Percentiles rank a stretch among this genome's conserved stretches.
phyloP scores from a whole-genome alignment of 345 rosid genomes.

The rapeseed (Brassica napus) region DNA sequence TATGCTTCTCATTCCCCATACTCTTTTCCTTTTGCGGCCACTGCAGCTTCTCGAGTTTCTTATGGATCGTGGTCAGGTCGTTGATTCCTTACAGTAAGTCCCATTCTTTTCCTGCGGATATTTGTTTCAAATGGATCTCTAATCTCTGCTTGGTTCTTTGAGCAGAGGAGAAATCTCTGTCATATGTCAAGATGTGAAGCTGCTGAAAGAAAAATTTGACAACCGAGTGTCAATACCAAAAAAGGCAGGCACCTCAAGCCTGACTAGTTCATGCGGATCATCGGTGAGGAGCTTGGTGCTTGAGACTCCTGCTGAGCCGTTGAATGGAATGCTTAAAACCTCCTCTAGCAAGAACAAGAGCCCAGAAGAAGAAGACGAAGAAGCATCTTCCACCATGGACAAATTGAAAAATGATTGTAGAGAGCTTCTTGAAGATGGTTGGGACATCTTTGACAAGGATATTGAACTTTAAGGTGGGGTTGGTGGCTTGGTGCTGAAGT shows the following conservation, averaged over 20 bases:
- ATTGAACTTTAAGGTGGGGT: slow-evolving; percentile 7
- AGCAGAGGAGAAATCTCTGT: slow-evolving; percentile 89
- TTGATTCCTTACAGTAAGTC: slow-evolving; percentile 87
- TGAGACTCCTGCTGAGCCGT: neutral
- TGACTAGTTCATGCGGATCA: slow-evolving; percentile 63
- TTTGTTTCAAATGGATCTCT: neutral
- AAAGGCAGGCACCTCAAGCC: slow-evolving; percentile 58
- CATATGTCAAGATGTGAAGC: slow-evolving; percentile 78
- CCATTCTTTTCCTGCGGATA: neutral
- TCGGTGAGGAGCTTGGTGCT: slow-evolving; percentile 44
- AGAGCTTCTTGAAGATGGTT: slow-evolving; percentile 58
- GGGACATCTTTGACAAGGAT: slow-evolving; percentile 57
- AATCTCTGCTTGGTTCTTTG: slow-evolving; percentile 18
- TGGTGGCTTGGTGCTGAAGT: slow-evolving; percentile 17
- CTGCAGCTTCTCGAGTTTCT: slow-evolving; percentile 78
- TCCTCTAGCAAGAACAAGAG: slow-evolving; percentile 29
- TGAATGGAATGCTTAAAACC: slow-evolving; percentile 23
- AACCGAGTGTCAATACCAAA: slow-evolving; percentile 53
- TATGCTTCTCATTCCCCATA: neutral
- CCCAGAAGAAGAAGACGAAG: slow-evolving; percentile 1
- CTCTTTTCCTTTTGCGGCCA: neutral
- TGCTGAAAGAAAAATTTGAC: slow-evolving; percentile 73
- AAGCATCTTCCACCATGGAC: slow-evolving; percentile 8
- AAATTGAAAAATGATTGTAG: slow-evolving; percentile 19
- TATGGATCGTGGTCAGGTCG: slow-evolving; percentile 74